Conservation (phyloP, 352 stramenopile genomes). For the Phytophthora pseudosyringae region DNA sequence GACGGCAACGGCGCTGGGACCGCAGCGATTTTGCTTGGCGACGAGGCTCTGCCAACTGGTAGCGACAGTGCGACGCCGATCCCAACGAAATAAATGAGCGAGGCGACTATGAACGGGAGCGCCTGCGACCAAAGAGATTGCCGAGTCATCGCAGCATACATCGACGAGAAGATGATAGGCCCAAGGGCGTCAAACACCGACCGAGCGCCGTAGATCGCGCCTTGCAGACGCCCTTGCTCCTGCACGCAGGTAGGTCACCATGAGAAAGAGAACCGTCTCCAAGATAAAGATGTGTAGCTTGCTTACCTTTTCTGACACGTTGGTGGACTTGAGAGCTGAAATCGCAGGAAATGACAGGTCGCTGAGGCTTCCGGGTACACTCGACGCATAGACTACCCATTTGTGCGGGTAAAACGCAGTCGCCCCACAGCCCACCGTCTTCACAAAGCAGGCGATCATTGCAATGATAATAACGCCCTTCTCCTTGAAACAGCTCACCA, state of each 20-base stretch:
- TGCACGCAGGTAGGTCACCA: conserved; percentile 4
- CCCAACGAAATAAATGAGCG: conserved; percentile 53
- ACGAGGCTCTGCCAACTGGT: conserved; percentile 27
- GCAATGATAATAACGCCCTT: conserved; percentile 76
- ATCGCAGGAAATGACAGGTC: conserved; percentile 73
- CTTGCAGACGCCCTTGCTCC: conserved; percentile 82
- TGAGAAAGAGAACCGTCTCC: background rate
- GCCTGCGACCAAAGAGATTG: conserved; percentile 49
- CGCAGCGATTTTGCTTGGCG: conserved; percentile 11
- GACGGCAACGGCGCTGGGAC: conserved; percentile 39
- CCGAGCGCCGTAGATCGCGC: conserved; percentile 73
- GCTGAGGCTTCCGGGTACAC: conserved; percentile 46
- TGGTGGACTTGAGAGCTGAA: conserved; percentile 42
- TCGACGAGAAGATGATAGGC: conserved; percentile 62
- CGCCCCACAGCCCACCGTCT: conserved; percentile 43
- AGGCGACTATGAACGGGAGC: conserved; percentile 66
- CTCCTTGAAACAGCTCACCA: conserved; percentile 73
- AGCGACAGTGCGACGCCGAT: conserved; percentile 56
- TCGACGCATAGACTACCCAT: conserved; percentile 61
- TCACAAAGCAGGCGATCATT: conserved; percentile 52
- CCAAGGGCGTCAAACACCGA: conserved; percentile 71
- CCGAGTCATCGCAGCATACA: conserved; percentile 66
- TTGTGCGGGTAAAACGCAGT: conserved; percentile 69
- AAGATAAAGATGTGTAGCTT: background rate
- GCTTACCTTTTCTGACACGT: conserved; percentile 55